Conservation (phyloP, 805 yeast genomes). For the Saccharomycopsis babjevae region DNA sequence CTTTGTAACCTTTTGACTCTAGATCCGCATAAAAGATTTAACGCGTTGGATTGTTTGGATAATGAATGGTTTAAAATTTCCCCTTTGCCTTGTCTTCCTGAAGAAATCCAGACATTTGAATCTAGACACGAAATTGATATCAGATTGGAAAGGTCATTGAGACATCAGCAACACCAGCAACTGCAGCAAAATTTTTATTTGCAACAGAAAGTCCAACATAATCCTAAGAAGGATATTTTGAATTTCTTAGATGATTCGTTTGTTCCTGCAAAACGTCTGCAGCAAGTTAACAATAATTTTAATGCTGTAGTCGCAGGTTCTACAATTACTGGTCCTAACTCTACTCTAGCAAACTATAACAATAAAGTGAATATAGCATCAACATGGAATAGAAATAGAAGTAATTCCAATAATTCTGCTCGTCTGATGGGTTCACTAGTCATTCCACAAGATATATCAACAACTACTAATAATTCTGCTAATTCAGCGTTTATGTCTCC, state of each 20-base stretch:
- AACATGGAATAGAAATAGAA: slow-evolving; percentile 4
- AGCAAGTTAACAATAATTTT: not conserved
- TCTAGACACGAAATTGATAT: slow-evolving; percentile 87
- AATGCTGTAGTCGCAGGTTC: not conserved
- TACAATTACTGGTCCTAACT: not conserved
- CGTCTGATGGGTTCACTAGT: not conserved
- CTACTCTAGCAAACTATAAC: not conserved
- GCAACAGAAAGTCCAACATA: not conserved
- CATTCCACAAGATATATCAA: not conserved
- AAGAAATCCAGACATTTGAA: slow-evolving; percentile 57
- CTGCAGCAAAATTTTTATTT: not conserved
- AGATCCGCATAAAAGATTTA: slow-evolving; percentile 63
- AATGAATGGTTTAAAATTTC: slow-evolving; percentile 58
- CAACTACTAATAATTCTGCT: slow-evolving; percentile 1
- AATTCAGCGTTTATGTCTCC: not conserved
- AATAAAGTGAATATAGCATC: not conserved
- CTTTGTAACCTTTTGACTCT: slow-evolving; percentile 52
- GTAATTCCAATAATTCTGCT: not conserved
- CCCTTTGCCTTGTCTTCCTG: slow-evolving; percentile 53
- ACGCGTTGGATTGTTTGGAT: slow-evolving; percentile 68
- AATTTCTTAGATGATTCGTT: not conserved
- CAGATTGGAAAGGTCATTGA: slow-evolving; percentile 28
- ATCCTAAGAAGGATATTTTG: not conserved
- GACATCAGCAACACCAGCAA: slow-evolving; percentile 9
- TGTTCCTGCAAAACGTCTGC: not conserved